phyloP scores from a whole-genome alignment of 805 yeast genomes.

The Candida fluviatilis region DNA sequence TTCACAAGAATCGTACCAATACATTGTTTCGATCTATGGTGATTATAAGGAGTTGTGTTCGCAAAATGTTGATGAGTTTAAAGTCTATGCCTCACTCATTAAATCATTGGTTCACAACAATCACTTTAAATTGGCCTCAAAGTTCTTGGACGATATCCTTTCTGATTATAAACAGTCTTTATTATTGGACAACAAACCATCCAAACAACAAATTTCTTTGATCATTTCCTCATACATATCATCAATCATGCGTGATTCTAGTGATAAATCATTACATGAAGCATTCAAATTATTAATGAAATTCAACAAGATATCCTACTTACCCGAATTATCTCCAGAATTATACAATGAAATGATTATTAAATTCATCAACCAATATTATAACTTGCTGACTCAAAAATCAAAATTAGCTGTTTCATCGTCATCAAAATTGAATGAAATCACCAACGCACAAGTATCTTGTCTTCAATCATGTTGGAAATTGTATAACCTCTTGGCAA shows the following conservation, averaged over 20 bases:
- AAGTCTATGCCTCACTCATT: slow-evolving; percentile 49
- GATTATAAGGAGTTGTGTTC: slow-evolving; percentile 28
- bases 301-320: slow-evolving; percentile 25
- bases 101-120: slow-evolving; percentile 50
- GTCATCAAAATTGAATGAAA: slow-evolving; percentile 2
- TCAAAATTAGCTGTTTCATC: slow-evolving; percentile 2
- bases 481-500: slow-evolving; percentile 29
- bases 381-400: slow-evolving; percentile 11
- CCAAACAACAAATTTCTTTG: slow-evolving; percentile 28
- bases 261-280: slow-evolving; percentile 12
- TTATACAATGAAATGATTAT: slow-evolving; percentile 29
- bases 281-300: slow-evolving; percentile 23
- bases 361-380: slow-evolving; percentile 18
- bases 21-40: slow-evolving; percentile 23
- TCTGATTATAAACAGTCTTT: slow-evolving; percentile 35
- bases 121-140: slow-evolving; percentile 48
- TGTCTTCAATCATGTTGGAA: slow-evolving; percentile 20
- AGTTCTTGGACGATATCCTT: slow-evolving; percentile 53
- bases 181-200: slow-evolving; percentile 9
- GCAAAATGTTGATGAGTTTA: slow-evolving; percentile 30
- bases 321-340: slow-evolving; percentile 32
- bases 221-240: slow-evolving; percentile 43
- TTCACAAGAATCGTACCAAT: slow-evolving; percentile 19
- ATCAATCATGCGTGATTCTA: slow-evolving; percentile 12
- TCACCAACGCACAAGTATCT: slow-evolving; percentile 6